Evolutionary conservation across 2,329 filamentous ascomycete genomes (phyloP), one percentile per base, ranked within the genome.

Genomic region (Fusarium musae): DNA sequence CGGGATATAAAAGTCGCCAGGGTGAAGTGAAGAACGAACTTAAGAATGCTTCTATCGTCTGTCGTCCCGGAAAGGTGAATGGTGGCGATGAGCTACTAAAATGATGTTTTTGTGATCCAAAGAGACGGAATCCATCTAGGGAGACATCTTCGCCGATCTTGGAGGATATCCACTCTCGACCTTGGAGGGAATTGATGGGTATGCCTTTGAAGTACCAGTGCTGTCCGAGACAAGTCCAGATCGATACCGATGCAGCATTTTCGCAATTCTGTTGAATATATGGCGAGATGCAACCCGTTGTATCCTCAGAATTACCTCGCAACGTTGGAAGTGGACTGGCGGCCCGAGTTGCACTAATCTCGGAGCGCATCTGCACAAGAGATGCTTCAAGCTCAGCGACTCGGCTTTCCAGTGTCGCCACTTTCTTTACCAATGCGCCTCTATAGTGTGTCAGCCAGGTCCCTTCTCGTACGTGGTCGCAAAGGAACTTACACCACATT

Each of bases 191-290:
- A 19, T 65, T 28, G 3, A 66, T n/a, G 2, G 60, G 39, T 0
- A 66, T 21, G 6, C 63, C 63, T 11, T 66, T 66, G 16, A 65
- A 66, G 16, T 66, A 65, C 63, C 63, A 66, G 1, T 65, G 21
- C 7, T 42, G 34, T 0, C 63, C 47, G 2, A 66, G 7, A 42
- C 49, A 66, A 6, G 17, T 32, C 52, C 52, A 42, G 10, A 32
- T 16, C 10, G 28, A 32, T 4, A 4, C 6, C 3, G 46, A 21
- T 2, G 7, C 12, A 6, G 13, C 2, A 4, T 11, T 11, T 11
- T 6, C 7, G 9, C 4, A 1, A 3, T 39, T 17, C 2, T 28
- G 17, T 1, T 36, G 39, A 2, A 19, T 1, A 5, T 36, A 28
- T 4, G n/a, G 39, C 7, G 39, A 46, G 17, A 13, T 21, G 5